These are phyloP conservation scores for Talaromyces ruber DNA, from an alignment of 495 filamentous ascomycete genomes.

Conservation along the genomic window DNA sequence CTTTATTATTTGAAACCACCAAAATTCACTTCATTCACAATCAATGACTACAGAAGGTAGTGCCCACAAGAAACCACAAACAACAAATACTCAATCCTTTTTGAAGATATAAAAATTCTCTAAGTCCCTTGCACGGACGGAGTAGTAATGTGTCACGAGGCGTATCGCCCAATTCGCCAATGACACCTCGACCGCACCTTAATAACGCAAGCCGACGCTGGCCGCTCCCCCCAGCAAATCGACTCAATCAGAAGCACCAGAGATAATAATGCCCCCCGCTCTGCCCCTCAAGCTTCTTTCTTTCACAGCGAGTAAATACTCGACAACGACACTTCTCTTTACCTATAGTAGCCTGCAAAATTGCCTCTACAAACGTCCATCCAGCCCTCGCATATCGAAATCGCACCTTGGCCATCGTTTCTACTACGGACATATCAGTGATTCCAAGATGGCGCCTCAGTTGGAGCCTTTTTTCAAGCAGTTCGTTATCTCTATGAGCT, in stretches of 20 bases:
- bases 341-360: neutral
- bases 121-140: no score
- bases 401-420: constrained; percentile 18
- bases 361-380: constrained; percentile 3
- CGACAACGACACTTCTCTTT: neutral
- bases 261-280: constrained; percentile 3
- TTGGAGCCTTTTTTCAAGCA: constrained; percentile 79
- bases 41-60: no score
- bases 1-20: neutral
- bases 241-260: neutral
- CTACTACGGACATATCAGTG: constrained; percentile 37
- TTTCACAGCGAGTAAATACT: neutral
- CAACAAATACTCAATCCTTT: no score
- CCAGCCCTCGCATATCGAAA: constrained; percentile 8
- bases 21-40: neutral
- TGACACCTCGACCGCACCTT: neutral
- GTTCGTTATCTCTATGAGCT: constrained; percentile 27
- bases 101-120: no score
- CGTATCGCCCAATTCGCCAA: neutral
- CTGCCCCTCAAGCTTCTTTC: constrained; percentile 4
- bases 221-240: neutral
- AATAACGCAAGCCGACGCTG: neutral
- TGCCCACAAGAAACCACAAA: no score
- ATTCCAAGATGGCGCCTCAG: constrained; percentile 70
- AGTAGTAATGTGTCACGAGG: neutral